Percentiles rank a stretch among this genome's conserved stretches.
Evolutionary conservation across 192 early-diverging fungal species (phyloP).

Genomic region (Coemansia sp.): DNA sequence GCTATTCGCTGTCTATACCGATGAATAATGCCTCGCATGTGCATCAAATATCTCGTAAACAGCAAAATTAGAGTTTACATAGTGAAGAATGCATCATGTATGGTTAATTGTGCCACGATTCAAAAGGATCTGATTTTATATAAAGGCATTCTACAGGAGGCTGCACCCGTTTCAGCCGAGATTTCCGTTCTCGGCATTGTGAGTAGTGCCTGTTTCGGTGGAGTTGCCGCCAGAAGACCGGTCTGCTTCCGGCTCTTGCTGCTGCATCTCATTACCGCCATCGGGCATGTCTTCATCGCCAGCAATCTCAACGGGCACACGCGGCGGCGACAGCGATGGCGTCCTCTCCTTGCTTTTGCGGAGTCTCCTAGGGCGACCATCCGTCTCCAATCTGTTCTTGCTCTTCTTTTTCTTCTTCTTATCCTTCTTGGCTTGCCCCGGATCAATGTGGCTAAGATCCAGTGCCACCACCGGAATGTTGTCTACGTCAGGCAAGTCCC

Average conservation of each 20-base stretch:
- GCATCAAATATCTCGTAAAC: background rate
- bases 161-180: background rate
- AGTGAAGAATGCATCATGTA: background rate
- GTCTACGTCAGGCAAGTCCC: constrained; percentile 72
- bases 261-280: background rate
- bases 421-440: background rate
- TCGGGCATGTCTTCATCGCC: constrained; percentile 45
- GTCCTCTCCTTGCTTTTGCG: constrained; percentile 17
- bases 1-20: too few relatives aligned
- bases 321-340: constrained; percentile 34
- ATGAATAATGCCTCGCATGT: too few relatives aligned
- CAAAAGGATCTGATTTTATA: background rate
- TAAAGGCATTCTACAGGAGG: background rate
- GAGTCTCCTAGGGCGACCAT: constrained; percentile 13
- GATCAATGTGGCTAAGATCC: constrained; percentile 56
- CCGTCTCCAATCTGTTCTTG: constrained; percentile 15
- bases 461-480: constrained; percentile 80
- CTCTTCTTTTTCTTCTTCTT: background rate
- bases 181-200: background rate
- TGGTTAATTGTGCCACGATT: background rate
- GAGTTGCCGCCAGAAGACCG: background rate
- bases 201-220: background rate
- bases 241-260: background rate
- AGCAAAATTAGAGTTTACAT: background rate
- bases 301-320: constrained; percentile 41